phyloP scores from a whole-genome alignment of 371 early-diverging fungal genomes.

The Mortierella sp. region DNA sequence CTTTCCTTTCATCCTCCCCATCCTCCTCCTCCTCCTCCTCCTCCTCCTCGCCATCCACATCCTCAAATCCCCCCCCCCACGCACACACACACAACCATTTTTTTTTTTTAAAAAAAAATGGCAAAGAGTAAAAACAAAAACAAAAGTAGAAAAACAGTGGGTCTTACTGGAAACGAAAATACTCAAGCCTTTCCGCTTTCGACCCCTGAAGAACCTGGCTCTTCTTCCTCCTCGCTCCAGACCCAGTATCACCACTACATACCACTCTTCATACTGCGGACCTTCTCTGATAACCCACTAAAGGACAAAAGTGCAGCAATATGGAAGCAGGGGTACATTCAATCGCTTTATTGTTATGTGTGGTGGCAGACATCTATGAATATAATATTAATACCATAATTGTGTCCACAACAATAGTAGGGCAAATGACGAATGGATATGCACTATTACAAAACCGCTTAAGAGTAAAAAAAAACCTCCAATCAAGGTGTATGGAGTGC shows the following conservation, averaged over 20 bases:
- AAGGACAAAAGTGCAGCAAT: not conserved
- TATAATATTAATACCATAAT: too few relatives aligned
- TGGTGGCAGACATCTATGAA: not conserved
- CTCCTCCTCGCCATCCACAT: too few relatives aligned
- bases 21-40: too few relatives aligned
- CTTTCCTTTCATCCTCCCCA: too few relatives aligned
- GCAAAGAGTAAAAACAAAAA: too few relatives aligned
- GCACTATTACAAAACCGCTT: not conserved
- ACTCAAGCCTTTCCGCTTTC: too few relatives aligned
- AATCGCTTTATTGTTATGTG: not conserved
- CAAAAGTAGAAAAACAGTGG: too few relatives aligned
- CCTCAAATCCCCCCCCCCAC: too few relatives aligned
- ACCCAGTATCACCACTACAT: conserved; percentile 46
- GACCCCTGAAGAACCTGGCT: too few relatives aligned
- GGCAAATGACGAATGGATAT: not conserved
- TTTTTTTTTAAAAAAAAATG: too few relatives aligned
- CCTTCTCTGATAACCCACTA: conserved; percentile 11
- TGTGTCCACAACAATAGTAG: not conserved
- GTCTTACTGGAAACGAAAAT: too few relatives aligned
- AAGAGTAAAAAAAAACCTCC: not conserved
- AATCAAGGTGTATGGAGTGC: conserved; percentile 24
- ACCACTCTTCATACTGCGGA: conserved; percentile 39
- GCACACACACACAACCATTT: too few relatives aligned
- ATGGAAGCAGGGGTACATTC: not conserved
- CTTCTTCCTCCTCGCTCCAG: not conserved